These are phyloP conservation scores for Erodium trifolium DNA, from an alignment of 441 rosid genomes.

Conservation along the genomic window DNA sequence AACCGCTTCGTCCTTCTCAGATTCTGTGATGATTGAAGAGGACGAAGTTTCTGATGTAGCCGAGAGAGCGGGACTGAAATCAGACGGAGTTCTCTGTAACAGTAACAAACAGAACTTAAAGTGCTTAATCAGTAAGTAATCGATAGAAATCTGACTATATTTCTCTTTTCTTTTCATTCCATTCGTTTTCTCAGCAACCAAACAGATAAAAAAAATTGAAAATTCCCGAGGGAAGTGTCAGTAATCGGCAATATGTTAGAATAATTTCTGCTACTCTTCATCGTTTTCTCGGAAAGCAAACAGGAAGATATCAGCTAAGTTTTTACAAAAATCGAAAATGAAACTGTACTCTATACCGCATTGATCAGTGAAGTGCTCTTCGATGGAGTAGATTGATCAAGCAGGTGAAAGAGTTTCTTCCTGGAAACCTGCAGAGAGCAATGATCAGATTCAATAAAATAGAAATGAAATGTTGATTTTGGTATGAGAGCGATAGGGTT, in stretches of 20 bases:
- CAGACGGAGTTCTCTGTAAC: slow-evolving; percentile 2
- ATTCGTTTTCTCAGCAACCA: not conserved
- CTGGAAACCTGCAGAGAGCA: not conserved
- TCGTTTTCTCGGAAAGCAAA: not conserved
- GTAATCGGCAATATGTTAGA: not conserved
- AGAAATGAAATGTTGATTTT: not conserved
- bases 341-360: not conserved
- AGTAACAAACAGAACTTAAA: not conserved
- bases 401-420: not conserved
- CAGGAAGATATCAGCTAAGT: not conserved
- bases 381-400: not conserved
- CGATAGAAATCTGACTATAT: not conserved
- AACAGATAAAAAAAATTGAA: not conserved
- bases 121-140: not conserved
- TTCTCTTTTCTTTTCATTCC: not conserved
- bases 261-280: not conserved
- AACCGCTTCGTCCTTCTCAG: slow-evolving; percentile 1
- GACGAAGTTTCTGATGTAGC: not conserved
- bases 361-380: not conserved
- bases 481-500: not conserved
- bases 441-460: not conserved
- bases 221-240: not conserved
- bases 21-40: not conserved
- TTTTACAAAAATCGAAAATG: not conserved
- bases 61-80: not conserved